Conservation (phyloP, 768 basidiomycete species). For the Tylopilus sp. region DNA sequence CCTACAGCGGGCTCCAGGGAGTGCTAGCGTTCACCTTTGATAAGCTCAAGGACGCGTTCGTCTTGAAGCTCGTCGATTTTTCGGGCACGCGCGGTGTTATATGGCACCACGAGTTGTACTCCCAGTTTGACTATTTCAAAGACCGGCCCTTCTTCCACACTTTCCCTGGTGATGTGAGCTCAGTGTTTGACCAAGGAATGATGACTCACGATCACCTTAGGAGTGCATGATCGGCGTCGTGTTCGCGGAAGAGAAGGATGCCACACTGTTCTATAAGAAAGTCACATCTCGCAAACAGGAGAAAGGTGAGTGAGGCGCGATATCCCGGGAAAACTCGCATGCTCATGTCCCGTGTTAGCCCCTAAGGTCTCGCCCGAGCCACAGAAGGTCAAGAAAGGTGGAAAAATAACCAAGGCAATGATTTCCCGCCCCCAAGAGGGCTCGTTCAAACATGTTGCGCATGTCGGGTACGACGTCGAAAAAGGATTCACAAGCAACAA, state of each 20-base stretch:
- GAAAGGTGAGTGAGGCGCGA: constrained; percentile 41
- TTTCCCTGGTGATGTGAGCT: constrained; percentile 88
- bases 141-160: constrained; percentile 92
- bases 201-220: constrained; percentile 37
- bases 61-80: constrained; percentile 81
- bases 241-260: constrained; percentile 84
- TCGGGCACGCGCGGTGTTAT: constrained; percentile 80
- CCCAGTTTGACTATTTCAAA: constrained; percentile 73
- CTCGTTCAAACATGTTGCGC: constrained; percentile 86
- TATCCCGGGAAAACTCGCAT: not conserved
- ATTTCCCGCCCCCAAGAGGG: constrained; percentile 79
- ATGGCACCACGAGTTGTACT: constrained; percentile 92
- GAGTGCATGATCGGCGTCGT: constrained; percentile 90
- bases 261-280: constrained; percentile 82
- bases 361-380: constrained; percentile 50
- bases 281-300: constrained; percentile 63
- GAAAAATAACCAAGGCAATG: constrained; percentile 88
- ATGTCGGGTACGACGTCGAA: constrained; percentile 91
- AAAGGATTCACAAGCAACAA: constrained; percentile 82
- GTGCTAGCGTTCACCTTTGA: constrained; percentile 73
- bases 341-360: constrained; percentile 20
- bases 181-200: not conserved
- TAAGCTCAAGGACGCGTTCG: constrained; percentile 49
- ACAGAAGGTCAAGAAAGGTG: constrained; percentile 57
- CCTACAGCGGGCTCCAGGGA: constrained; percentile 85